Percentiles rank a stretch among this genome's conserved stretches.
Conservation (phyloP, 208 protist species). For the Acanthamoeba royreba region DNA sequence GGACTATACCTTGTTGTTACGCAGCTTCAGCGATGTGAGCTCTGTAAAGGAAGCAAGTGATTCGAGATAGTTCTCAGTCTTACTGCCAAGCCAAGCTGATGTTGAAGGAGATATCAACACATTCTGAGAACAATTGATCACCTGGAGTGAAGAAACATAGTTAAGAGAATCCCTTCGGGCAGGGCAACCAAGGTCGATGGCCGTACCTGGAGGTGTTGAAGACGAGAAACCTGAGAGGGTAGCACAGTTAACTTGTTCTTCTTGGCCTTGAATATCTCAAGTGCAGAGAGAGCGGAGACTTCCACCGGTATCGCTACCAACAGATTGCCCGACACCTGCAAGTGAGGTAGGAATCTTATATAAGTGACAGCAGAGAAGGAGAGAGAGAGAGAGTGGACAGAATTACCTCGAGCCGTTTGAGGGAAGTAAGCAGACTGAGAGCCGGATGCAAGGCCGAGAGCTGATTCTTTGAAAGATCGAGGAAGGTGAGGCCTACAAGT, state of each 20-base stretch:
- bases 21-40: neutral
- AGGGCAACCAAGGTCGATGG: neutral
- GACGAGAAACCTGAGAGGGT: neutral
- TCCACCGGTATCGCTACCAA: neutral
- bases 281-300: neutral
- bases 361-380: too few species aligned
- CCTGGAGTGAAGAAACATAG: neutral
- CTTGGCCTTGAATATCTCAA: slow-evolving; percentile 5
- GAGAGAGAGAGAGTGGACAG: too few species aligned
- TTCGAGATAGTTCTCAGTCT: neutral
- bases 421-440: neutral
- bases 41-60: neutral
- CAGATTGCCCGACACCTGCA: neutral
- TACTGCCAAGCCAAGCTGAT: neutral
- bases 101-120: neutral
- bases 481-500: neutral
- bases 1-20: neutral
- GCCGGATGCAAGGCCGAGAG: neutral
- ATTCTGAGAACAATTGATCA: neutral
- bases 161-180: neutral
- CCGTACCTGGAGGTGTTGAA: neutral
- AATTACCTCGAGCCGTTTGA: neutral
- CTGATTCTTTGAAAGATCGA: slow-evolving; percentile 7
- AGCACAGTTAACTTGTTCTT: neutral
- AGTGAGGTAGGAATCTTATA: too few species aligned